A percentile compares a stretch with the other conserved stretches of the same genome.
phyloP scores from a whole-genome alignment of 176 grass and related monocot genomes.

The Avena atlantica region DNA sequence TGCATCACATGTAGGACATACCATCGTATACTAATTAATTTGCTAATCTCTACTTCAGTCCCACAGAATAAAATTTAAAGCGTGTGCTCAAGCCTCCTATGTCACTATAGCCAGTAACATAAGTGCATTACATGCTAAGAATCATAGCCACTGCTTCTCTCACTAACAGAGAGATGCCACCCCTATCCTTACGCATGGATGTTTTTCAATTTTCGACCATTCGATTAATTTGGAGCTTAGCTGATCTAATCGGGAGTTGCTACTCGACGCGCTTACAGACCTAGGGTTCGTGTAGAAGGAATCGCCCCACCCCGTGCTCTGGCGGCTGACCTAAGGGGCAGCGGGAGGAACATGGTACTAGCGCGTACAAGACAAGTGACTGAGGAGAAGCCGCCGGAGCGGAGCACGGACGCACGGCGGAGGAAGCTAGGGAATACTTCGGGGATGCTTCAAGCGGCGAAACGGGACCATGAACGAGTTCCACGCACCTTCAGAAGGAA shows the following conservation, averaged over 20 bases:
- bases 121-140: neutral
- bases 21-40: neutral
- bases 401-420: neutral
- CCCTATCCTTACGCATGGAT: neutral
- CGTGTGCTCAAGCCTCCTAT: neutral
- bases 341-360: neutral
- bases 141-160: neutral
- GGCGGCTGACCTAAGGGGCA: neutral
- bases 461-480: neutral
- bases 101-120: neutral
- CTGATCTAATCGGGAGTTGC: neutral
- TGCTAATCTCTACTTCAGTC: neutral
- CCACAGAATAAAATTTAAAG: neutral
- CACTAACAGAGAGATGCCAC: neutral
- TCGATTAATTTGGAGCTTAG: neutral
- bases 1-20: neutral
- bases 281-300: neutral
- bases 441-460: neutral
- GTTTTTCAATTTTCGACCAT: neutral
- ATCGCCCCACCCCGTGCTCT: neutral
- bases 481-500: constrained; percentile 16
- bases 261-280: neutral
- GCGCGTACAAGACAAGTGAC: neutral
- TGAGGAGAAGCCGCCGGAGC: neutral
- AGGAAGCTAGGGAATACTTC: neutral